A percentile compares a stretch with the other conserved stretches of the same genome.
These are phyloP conservation scores for Bacterosira constricta DNA, from an alignment of 108 stramenopile species.

Conservation along the genomic window DNA sequence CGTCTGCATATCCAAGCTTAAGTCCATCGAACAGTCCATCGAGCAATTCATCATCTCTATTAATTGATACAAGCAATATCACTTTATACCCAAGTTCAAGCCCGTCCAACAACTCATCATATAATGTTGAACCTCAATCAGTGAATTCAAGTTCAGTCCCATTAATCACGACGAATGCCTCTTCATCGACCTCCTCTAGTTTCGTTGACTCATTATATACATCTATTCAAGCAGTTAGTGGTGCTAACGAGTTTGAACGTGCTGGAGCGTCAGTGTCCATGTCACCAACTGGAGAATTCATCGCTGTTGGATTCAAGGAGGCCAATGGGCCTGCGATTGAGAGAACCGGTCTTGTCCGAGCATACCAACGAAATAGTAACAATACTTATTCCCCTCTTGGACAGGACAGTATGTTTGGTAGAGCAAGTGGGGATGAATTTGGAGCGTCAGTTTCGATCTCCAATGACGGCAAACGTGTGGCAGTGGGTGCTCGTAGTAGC, in stretches of 20 bases:
- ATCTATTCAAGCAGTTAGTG: slow-evolving; percentile 12
- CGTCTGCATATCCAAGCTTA: background rate
- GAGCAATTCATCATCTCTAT: background rate
- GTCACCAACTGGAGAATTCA: slow-evolving; percentile 13
- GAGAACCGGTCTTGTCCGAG: slow-evolving; percentile 26
- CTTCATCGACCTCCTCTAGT: background rate
- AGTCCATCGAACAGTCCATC: slow-evolving; percentile 4
- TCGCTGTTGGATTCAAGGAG: slow-evolving; percentile 36
- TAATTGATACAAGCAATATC: background rate
- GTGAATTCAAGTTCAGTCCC: too few species aligned
- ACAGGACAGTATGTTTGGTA: slow-evolving; percentile 28
- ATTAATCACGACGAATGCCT: background rate
- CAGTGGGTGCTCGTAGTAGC: slow-evolving; percentile 31
- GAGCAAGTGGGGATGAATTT: slow-evolving; percentile 29
- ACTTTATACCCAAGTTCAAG: slow-evolving; percentile 1
- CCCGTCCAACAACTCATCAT: background rate
- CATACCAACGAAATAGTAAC: slow-evolving; percentile 13
- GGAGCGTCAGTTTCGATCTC: slow-evolving; percentile 39
- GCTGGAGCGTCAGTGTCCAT: slow-evolving; percentile 27
- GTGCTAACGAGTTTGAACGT: slow-evolving; percentile 10
- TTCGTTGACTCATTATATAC: background rate
- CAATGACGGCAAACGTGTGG: slow-evolving; percentile 35
- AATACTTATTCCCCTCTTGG: slow-evolving; percentile 17
- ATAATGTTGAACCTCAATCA: background rate
- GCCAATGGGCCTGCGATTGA: slow-evolving; percentile 3